Evolutionary conservation across 768 basidiomycete species (phyloP).

Genomic region (Clitopilus passeckerianus): DNA sequence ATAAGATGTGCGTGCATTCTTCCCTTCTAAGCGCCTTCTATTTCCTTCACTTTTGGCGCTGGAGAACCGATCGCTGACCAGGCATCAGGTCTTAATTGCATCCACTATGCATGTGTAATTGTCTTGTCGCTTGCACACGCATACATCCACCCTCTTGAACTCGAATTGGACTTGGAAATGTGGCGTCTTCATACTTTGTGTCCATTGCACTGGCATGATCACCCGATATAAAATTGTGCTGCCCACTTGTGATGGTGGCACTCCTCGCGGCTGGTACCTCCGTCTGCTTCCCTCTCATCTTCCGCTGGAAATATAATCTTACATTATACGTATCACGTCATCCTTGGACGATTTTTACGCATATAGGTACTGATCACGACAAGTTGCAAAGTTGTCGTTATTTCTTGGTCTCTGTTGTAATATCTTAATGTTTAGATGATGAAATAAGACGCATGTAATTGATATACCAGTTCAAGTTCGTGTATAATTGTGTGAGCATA

Average conservation of each 20-base stretch:
- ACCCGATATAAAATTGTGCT: no score
- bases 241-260: neutral
- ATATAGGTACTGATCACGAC: neutral
- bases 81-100: slow-evolving; percentile 69
- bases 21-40: slow-evolving; percentile 1
- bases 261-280: neutral
- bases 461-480: neutral
- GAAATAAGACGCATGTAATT: neutral
- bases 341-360: neutral
- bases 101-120: slow-evolving; percentile 6
- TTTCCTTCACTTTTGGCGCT: slow-evolving; percentile 10
- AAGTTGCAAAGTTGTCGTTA: neutral
- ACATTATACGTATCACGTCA: neutral
- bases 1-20: slow-evolving; percentile 75
- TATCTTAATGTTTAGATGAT: neutral
- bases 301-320: no score
- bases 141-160: neutral
- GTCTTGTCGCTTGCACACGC: neutral
- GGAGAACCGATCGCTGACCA: slow-evolving; percentile 51
- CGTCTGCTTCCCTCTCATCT: no score
- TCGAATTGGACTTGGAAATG: neutral
- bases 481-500: neutral
- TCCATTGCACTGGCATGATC: no score
- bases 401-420: neutral
- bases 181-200: neutral